These are phyloP conservation scores for Nigrospora oryzae DNA, from an alignment of 2,329 filamentous ascomycete species.

Conservation along the genomic window DNA sequence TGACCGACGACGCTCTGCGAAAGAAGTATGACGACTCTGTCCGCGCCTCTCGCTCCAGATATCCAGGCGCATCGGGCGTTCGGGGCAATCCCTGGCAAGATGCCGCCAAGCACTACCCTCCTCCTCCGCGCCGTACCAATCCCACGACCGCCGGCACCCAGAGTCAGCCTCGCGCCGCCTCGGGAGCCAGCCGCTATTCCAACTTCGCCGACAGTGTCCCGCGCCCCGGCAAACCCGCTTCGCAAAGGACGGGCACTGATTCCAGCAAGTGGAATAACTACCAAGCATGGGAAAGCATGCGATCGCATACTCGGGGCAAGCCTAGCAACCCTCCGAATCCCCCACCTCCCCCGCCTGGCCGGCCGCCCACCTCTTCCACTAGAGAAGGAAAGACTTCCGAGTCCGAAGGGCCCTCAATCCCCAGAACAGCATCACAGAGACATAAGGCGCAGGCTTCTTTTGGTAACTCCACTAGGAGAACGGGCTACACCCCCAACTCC, in stretches of 20 bases:
- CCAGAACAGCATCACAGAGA: constrained; percentile 42
- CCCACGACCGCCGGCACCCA: constrained; percentile 10
- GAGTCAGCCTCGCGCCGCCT: constrained; percentile 13
- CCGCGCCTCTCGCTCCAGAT: constrained; percentile 25
- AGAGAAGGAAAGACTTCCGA: constrained; percentile 14
- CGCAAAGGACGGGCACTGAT: constrained; percentile 16
- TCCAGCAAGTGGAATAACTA: constrained; percentile 13
- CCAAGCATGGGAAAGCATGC: constrained; percentile 27
- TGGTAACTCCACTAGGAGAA: constrained; percentile 31
- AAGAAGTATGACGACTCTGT: constrained; percentile 44
- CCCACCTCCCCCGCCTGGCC: constrained; percentile 14
- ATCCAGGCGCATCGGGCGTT: constrained; percentile 43
- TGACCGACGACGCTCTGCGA: constrained; percentile 41
- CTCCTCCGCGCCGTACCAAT: constrained; percentile 35
- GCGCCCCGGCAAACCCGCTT: constrained; percentile 7
- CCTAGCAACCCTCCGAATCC: constrained; percentile 9
- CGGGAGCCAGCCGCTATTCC: constrained; percentile 35
- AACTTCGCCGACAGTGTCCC: constrained; percentile 14
- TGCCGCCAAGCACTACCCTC: constrained; percentile 37
- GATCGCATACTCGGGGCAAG: constrained; percentile 9
- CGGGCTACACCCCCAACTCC: constrained; percentile 41
- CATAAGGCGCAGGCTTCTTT: constrained; percentile 48
- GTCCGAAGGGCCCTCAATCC: constrained; percentile 25
- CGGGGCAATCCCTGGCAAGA: constrained; percentile 50
- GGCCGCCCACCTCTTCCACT: constrained; percentile 17